These are phyloP conservation scores for Pythium utonaiense DNA, from an alignment of 352 stramenopile species.

Conservation along the genomic window DNA sequence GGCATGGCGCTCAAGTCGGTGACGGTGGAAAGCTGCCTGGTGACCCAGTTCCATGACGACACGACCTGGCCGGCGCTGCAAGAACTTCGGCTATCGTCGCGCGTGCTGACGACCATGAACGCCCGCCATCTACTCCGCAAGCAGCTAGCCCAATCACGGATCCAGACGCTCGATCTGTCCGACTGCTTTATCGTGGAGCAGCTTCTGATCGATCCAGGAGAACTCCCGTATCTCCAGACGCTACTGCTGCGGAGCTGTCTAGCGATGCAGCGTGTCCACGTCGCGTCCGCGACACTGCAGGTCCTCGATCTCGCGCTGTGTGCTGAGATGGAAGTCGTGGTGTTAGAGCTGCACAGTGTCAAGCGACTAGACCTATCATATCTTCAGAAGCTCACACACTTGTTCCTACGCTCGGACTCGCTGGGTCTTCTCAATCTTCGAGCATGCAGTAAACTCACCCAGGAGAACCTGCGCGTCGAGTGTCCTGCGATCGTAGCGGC, in stretches of 20 bases:
- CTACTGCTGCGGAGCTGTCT: constrained; percentile 45
- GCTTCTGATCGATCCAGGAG: constrained; percentile 46
- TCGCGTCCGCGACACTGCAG: constrained; percentile 44
- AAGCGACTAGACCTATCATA: constrained; percentile 57
- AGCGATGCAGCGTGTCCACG: constrained; percentile 50
- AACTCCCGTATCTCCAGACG: constrained; percentile 41
- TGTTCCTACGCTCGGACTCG: constrained; percentile 45
- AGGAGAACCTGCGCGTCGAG: constrained; percentile 29
- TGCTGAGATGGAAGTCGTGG: constrained; percentile 36
- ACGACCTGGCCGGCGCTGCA: constrained; percentile 45
- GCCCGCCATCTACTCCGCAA: constrained; percentile 42
- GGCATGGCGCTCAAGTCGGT: constrained; percentile 32
- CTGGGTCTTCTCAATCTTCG: constrained; percentile 42
- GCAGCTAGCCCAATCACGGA: constrained; percentile 22
- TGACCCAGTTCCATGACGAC: constrained; percentile 37
- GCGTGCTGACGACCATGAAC: constrained; percentile 39
- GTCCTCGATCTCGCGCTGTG: constrained; percentile 41
- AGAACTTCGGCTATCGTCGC: constrained; percentile 45
- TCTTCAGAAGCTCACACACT: constrained; percentile 48
- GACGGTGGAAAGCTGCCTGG: constrained; percentile 40
- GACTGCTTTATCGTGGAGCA: constrained; percentile 57
- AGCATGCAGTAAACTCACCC: constrained; percentile 40
- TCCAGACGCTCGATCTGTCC: constrained; percentile 36
- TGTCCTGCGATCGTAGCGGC: constrained; percentile 39
- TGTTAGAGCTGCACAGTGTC: constrained; percentile 39